Percentiles rank a stretch among this genome's conserved stretches.
phyloP scores from a whole-genome alignment of 345 rosid genomes.

The Eucalyptus marginata region DNA sequence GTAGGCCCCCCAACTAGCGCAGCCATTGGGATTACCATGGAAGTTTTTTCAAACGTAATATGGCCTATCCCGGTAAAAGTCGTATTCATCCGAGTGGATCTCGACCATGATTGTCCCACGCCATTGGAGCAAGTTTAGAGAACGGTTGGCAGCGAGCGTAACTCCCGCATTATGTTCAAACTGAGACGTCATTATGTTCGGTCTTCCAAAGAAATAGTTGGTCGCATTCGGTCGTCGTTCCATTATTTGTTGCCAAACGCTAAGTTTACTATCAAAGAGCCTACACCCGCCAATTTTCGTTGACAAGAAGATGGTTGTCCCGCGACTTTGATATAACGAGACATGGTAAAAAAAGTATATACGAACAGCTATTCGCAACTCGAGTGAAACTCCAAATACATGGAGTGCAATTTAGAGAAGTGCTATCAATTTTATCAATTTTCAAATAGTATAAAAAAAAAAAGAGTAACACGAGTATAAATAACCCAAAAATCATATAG shows the following conservation, averaged over 20 bases:
- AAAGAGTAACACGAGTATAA: not conserved
- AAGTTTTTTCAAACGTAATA: not conserved
- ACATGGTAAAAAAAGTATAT: not conserved
- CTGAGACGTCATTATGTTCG: not conserved
- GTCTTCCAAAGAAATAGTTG: not conserved
- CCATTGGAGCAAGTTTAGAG: not conserved
- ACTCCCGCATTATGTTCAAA: not conserved
- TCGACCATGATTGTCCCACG: not conserved
- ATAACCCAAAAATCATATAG: not conserved
- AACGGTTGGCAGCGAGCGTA: not conserved
- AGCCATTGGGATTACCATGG: not conserved
- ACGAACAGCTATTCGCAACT: not conserved
- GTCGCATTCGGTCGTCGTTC: not conserved
- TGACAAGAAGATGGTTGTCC: not conserved
- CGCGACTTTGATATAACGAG: not conserved
- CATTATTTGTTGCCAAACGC: not conserved
- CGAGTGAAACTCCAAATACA: not conserved
- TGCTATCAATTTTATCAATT: not conserved
- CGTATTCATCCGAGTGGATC: not conserved
- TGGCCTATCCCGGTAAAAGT: not conserved
- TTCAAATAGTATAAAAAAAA: not conserved
- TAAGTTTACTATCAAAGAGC: not conserved
- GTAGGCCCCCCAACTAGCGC: not conserved
- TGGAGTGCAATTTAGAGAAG: not conserved
- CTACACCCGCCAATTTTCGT: not conserved